Conservation (phyloP, 2,329 filamentous ascomycete genomes). For the Fusarium sp. region DNA sequence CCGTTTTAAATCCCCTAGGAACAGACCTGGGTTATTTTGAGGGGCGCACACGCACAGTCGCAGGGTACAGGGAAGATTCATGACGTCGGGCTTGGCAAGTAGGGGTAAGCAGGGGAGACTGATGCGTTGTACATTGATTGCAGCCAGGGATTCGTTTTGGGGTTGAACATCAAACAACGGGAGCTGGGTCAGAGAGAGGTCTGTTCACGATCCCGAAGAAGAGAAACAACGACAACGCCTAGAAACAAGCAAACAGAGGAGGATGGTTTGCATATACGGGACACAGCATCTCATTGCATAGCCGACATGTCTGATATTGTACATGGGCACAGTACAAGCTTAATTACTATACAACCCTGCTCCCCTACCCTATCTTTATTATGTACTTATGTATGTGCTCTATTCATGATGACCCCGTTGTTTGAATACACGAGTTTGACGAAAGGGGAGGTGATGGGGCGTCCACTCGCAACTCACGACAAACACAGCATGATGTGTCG, state of each 20-base stretch:
- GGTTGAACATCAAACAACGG: conserved; percentile 35
- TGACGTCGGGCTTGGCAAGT: conserved; percentile 41
- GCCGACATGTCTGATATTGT: conserved; percentile 16
- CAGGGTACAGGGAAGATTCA: conserved; percentile 40
- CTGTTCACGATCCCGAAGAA: conserved; percentile 45
- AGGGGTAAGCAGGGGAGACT: conserved; percentile 25
- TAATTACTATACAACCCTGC: conserved; percentile 18
- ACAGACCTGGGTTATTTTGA: conserved; percentile 31
- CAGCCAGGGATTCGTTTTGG: conserved; percentile 27
- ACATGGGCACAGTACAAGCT: conserved; percentile 4
- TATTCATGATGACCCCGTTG: conserved; percentile 21
- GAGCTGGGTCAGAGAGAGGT: conserved; percentile 43
- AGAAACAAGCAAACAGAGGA: conserved; percentile 16
- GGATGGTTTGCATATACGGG: conserved; percentile 1
- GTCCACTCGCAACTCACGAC: conserved; percentile 40
- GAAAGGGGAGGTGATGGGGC: conserved; percentile 36
- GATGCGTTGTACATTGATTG: conserved; percentile 38
- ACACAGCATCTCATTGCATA: background rate
- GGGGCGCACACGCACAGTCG: conserved; percentile 44
- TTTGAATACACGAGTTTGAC: conserved; percentile 22
- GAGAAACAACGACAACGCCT: conserved; percentile 36
- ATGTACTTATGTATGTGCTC: background rate
- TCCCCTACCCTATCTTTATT: conserved; percentile 5
- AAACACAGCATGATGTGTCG: conserved; percentile 35
- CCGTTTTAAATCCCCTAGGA: conserved; percentile 34